Evolutionary conservation across 805 yeast species (phyloP).

Genomic region (Yarrowia sp.): DNA sequence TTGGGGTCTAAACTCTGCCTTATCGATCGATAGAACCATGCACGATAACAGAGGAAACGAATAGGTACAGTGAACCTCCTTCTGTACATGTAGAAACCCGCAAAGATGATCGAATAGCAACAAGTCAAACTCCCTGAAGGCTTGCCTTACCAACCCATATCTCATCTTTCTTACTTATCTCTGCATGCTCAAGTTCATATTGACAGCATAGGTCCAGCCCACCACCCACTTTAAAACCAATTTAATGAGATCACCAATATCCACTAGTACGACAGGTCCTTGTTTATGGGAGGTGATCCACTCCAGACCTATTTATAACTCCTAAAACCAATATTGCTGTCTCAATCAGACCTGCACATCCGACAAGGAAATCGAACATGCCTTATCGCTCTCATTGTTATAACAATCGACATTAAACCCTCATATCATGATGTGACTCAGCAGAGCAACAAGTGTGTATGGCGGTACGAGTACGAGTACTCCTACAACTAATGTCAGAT

Average conservation of each 20-base stretch:
- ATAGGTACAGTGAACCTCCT: no score
- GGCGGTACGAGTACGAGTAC: no score
- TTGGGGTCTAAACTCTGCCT: not conserved
- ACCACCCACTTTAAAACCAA: not conserved
- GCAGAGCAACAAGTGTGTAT: no score
- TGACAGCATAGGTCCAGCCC: no score
- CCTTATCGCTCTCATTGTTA: not conserved
- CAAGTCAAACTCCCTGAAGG: no score
- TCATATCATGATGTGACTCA: not conserved
- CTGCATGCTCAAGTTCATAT: no score
- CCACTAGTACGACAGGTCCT: not conserved
- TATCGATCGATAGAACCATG: not conserved
- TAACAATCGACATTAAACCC: not conserved
- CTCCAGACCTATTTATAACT: not conserved
- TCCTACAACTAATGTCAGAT: no score
- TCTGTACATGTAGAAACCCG: no score
- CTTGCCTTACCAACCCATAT: no score
- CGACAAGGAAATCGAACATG: not conserved
- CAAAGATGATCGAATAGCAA: no score
- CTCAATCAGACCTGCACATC: not conserved
- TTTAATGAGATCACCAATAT: not conserved
- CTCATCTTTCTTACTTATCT: no score
- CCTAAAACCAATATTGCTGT: not conserved
- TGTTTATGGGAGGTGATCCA: not conserved
- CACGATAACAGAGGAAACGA: not conserved